Conservation (phyloP, 2,329 filamentous ascomycete genomes). For the Cladosporium sp. region DNA sequence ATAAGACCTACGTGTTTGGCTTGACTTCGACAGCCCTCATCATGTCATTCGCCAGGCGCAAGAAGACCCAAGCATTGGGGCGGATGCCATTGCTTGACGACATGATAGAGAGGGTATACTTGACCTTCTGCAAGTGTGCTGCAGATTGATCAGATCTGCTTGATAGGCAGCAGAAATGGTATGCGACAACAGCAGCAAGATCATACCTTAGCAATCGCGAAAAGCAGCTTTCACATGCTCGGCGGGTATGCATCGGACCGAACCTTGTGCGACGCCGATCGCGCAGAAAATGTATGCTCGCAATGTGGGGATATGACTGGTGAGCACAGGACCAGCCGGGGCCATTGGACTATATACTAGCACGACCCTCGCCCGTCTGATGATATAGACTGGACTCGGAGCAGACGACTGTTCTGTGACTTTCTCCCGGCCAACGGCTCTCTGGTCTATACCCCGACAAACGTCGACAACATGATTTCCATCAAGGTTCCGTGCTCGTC, state of each 20-base stretch:
- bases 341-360: neutral
- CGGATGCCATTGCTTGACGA: conserved; percentile 7
- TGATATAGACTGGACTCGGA: conserved; percentile 5
- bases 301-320: conserved; percentile 11
- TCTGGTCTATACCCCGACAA: neutral
- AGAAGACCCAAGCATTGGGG: conserved; percentile 36
- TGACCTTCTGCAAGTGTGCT: neutral
- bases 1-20: conserved; percentile 59
- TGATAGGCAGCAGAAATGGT: neutral
- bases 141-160: neutral
- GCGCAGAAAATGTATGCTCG: conserved; percentile 2
- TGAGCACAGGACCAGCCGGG: neutral
- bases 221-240: conserved; percentile 1
- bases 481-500: conserved; percentile 77
- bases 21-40: conserved; percentile 56
- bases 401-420: conserved; percentile 10
- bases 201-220: neutral
- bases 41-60: conserved; percentile 56
- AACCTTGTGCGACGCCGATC: conserved; percentile 2
- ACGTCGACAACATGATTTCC: conserved; percentile 11
- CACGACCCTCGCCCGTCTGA: neutral
- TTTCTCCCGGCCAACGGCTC: neutral
- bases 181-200: neutral
- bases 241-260: neutral
- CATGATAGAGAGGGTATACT: conserved; percentile 2